Evolutionary conservation across 2,329 filamentous ascomycete genomes (phyloP).

Genomic region (Venturia effusa): DNA sequence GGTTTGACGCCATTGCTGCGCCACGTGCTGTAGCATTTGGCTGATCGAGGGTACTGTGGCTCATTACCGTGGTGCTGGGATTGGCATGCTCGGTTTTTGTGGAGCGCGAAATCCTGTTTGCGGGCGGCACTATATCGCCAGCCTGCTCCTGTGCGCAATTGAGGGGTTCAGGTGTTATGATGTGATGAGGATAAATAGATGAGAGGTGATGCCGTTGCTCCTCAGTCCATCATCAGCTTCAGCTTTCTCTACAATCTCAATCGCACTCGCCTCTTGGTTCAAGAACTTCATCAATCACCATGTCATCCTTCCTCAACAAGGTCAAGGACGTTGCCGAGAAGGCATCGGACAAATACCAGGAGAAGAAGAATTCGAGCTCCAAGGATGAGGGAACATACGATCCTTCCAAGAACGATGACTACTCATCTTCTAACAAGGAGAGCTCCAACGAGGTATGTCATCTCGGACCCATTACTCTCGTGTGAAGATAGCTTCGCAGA

Average conservation of each 20-base stretch:
- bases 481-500: neutral
- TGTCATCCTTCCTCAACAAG: neutral
- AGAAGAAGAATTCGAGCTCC: neutral
- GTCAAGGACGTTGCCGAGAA: neutral
- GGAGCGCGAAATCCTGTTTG: constrained; percentile 1
- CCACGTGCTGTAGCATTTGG: neutral
- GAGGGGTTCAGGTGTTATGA: neutral
- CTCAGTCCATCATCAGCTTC: neutral
- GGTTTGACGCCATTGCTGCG: neutral
- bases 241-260: neutral
- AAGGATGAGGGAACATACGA: neutral
- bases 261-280: neutral
- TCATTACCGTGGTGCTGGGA: neutral
- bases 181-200: neutral
- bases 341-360: neutral
- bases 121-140: neutral
- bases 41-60: neutral
- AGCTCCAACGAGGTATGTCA: neutral
- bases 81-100: neutral
- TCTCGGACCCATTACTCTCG: neutral
- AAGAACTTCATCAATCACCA: neutral
- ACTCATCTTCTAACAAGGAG: neutral
- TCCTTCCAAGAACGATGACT: neutral
- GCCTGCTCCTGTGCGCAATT: neutral
- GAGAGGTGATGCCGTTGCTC: neutral